Evolutionary conservation across 805 yeast species (phyloP).

Genomic region (Lipomyces lipofer): DNA sequence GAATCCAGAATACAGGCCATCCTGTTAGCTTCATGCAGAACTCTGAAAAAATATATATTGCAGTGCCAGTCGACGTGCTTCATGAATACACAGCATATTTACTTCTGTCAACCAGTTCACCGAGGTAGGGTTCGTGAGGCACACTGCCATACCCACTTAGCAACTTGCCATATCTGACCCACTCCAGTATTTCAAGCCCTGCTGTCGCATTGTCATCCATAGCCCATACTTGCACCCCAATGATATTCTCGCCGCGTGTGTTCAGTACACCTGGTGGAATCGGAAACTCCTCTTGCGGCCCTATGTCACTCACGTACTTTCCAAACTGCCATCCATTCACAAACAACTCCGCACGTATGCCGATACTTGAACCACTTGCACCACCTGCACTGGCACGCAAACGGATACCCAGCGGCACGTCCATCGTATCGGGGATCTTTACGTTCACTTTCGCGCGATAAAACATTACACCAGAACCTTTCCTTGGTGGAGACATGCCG

Average conservation of each 20-base stretch:
- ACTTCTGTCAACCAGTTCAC: conserved; percentile 18
- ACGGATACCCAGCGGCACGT: conserved; percentile 18
- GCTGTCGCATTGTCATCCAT: conserved; percentile 13
- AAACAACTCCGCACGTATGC: conserved; percentile 24
- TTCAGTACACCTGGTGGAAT: conserved; percentile 24
- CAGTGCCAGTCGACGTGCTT: too few relatives aligned
- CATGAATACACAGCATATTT: too few relatives aligned
- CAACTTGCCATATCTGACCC: conserved; percentile 15
- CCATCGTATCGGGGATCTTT: conserved; percentile 12
- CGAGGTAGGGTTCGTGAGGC: conserved; percentile 20
- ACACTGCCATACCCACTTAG: conserved; percentile 14
- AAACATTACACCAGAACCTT: conserved; percentile 13
- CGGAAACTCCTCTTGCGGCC: conserved; percentile 27
- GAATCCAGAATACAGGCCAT: too few relatives aligned
- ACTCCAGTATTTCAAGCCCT: conserved; percentile 16
- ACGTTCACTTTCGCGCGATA: conserved; percentile 16
- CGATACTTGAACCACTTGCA: background rate
- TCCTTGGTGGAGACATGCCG: background rate
- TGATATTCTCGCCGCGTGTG: conserved; percentile 13
- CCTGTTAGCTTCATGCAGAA: too few relatives aligned
- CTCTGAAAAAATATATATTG: too few relatives aligned
- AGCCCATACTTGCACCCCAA: conserved; percentile 21
- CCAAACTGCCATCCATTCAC: conserved; percentile 28
- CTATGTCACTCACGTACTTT: conserved; percentile 18
- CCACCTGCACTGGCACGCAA: conserved; percentile 15